A percentile compares a stretch with the other conserved stretches of the same genome.
phyloP scores from a whole-genome alignment of 495 filamentous ascomycete genomes.

The Astrocystis sublimbata region DNA sequence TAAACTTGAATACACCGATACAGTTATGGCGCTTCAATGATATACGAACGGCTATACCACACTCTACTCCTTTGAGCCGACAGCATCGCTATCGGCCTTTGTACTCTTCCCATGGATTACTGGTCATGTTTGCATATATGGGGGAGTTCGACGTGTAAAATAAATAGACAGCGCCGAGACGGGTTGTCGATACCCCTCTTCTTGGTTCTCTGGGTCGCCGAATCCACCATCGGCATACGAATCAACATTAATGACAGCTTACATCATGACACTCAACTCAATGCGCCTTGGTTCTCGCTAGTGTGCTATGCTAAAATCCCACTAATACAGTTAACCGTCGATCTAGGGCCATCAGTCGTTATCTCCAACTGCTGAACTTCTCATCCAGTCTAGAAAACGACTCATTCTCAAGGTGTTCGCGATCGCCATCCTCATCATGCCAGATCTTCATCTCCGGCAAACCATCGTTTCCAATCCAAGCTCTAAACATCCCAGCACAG shows the following conservation, averaged over 20 bases:
- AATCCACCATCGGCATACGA: slow-evolving; percentile 16
- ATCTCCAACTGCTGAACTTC: not conserved
- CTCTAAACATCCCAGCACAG: slow-evolving; percentile 87
- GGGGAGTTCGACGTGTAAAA: slow-evolving; percentile 31
- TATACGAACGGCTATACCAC: slow-evolving; percentile 7
- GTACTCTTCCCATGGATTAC: slow-evolving; percentile 34
- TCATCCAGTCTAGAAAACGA: not conserved
- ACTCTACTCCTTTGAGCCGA: slow-evolving; percentile 44
- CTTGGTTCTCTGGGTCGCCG: slow-evolving; percentile 7
- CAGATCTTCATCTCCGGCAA: slow-evolving; percentile 64
- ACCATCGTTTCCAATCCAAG: slow-evolving; percentile 69
- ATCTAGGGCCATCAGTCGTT: not conserved
- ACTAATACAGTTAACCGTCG: slow-evolving; percentile 11
- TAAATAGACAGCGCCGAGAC: slow-evolving; percentile 20
- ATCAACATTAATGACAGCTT: slow-evolving; percentile 18
- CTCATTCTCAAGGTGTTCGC: not conserved
- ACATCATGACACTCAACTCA: slow-evolving; percentile 3
- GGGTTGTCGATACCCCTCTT: slow-evolving; percentile 15
- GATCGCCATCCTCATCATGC: slow-evolving; percentile 35
- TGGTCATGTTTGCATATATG: slow-evolving; percentile 26
- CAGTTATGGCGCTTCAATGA: not conserved
- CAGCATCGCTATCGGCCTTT: slow-evolving; percentile 30
- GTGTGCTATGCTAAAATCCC: slow-evolving; percentile 17
- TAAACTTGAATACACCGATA: slow-evolving; percentile 20
- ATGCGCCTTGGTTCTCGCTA: slow-evolving; percentile 11